Base-by-base conservation (phyloP, 352 stramenopile genomes). In the Pythium pyrilobum region DNA sequence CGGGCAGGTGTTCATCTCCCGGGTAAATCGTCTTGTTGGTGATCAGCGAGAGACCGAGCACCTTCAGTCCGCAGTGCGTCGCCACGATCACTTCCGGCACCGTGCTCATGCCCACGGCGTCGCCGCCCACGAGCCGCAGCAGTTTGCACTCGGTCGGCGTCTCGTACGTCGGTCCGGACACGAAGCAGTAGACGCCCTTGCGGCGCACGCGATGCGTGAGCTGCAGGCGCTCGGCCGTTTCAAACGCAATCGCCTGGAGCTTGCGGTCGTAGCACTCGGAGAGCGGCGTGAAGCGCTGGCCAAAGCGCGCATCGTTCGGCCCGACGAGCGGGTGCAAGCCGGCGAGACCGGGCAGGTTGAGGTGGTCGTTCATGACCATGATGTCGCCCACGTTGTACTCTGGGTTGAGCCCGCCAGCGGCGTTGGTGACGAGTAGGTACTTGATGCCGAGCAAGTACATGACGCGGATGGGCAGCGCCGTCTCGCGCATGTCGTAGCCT, bases 141-240 rank as follows among this genome's bases (percentile, higher is more conserved):
- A 98, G 95, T 32, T 76, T 73, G 58, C 87, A 97, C 64, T 99
- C 96, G 9, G 89, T 91, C 28, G 89, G 88, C 23, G 91, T 98
- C 74, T 99, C 96, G 69, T 98, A 99, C 56, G 96, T 97, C 9
- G 96, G 96, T 20, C 90, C 96, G 4, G 85, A 97, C 10, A 99
- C 93, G 69, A 98, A 98, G 69, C 92, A 97, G 76, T 98, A 99
- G 1, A 92, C 94, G 52, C 88, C 94, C 61, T 95, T 66, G 18
- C 67, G 73, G 25, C 80, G 74, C 31, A 98, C 57, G 67, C 94
- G 96, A 37, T 95, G 62, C 16, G 77, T 58, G 28, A 97, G 75
- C 9, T 79, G 59, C 6, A 98, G 65, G 12, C 90, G 62, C 42
- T 93, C 70, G 2, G 93, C 92, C 15, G 93, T 86, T 12, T 73